Evolutionary conservation across 225 moss, liverwort and hornwort genomes (phyloP).

Genomic region (Thuidium tamariscinum): DNA sequence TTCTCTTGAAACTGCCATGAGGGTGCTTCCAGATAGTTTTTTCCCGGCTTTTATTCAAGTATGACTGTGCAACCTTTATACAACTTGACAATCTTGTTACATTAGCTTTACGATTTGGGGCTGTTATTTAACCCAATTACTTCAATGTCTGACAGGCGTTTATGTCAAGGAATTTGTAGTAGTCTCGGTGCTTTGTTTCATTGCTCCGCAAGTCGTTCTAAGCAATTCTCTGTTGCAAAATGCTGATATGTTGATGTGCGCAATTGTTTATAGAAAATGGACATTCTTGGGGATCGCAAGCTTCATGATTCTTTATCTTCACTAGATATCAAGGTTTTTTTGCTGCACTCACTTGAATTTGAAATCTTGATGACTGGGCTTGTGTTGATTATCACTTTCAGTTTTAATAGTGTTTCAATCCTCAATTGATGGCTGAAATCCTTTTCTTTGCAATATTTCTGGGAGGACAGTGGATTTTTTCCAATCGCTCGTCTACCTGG

Average conservation of each 20-base stretch:
- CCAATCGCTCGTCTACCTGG: background rate
- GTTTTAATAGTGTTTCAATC: background rate
- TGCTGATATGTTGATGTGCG: background rate
- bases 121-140: background rate
- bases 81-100: background rate
- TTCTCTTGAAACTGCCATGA: conserved; percentile 78
- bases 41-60: conserved; percentile 75
- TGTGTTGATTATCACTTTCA: background rate
- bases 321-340: conserved; percentile 67
- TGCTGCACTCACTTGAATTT: background rate
- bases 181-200: background rate
- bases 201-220: background rate
- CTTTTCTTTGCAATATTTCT: background rate
- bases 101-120: background rate
- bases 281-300: conserved; percentile 61
- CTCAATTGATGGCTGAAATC: background rate
- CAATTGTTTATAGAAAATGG: conserved; percentile 40
- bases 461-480: background rate
- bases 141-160: background rate
- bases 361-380: background rate
- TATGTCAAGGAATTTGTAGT: background rate
- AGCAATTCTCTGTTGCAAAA: background rate
- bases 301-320: conserved; percentile 67
- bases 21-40: conserved; percentile 62
- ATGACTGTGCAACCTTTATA: background rate